Evolutionary conservation across 75 land plant species (phyloP), one percentile per base, ranked within the genome.

Genomic region (Pseudotsuga menziesii): DNA sequence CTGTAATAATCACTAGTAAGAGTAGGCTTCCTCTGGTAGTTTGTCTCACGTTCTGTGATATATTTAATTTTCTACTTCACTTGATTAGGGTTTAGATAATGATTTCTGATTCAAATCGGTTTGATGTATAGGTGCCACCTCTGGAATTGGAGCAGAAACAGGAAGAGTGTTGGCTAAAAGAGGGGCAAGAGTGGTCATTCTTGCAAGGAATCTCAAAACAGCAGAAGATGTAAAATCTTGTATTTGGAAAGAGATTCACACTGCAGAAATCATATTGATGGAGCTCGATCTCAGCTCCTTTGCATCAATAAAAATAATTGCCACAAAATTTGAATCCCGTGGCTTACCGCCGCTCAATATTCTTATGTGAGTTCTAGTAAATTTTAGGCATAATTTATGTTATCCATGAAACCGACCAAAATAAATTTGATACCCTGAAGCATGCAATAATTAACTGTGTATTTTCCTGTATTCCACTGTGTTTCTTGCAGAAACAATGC

Each of bases 101-200:
- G 11, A 48, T 48, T 48, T 48, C 54, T 48, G 9, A 44, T 6
- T 48, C 54, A 0, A 48, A 1, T 48, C 32, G 0, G 32, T 48
- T 1, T 48, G 54, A 48, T 19, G 5, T 69, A 17, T 36, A 93
- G 96, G 94, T 2, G 94, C 94, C 8, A 93, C 92, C 48, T 93
- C 96, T 52, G 97, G 97, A 39, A 91, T 94, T 56, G 97, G 97
- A 13, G 89, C 84, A 5, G 97, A 94, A 83, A 90, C 92, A 73
- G 97, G 94, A 13, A 76, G 92, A 56, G 94, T 91, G 67, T 79
- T 94, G 77, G 89, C 94, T 7, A 86, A 74, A 78, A 80, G 90
- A 11, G 97, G 97, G 1, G 94, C 97, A 15, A 66, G 86, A 66
- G 76, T 94, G n/a, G 79, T 94, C 20, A 74, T 94, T 19, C 91